phyloP scores from a whole-genome alignment of 2,329 filamentous ascomycete genomes.

The Exophiala calicioides region DNA sequence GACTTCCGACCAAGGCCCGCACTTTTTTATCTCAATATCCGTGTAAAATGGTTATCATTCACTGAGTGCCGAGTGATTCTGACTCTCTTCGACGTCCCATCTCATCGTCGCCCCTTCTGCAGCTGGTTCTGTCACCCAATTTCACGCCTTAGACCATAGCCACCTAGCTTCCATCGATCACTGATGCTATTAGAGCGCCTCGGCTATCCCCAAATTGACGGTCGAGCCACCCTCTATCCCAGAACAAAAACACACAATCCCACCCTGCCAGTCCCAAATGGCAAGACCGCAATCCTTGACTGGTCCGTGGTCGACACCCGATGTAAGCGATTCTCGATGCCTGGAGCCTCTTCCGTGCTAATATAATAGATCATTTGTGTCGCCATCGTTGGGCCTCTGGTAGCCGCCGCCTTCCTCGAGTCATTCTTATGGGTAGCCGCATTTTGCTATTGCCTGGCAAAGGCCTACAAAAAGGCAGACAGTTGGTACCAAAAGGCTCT shows the following conservation, averaged over 20 bases:
- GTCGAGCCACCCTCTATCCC: no score
- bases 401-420: slow-evolving; percentile 82
- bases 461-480: slow-evolving; percentile 87
- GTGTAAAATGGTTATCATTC: slow-evolving; percentile 18
- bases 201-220: no score
- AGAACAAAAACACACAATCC: no score
- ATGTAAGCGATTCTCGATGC: slow-evolving; percentile 10
- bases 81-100: no score
- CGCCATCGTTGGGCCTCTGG: slow-evolving; percentile 74
- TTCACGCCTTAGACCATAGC: no score
- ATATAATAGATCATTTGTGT: slow-evolving; percentile 75
- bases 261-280: no score
- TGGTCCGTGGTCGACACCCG: slow-evolving; percentile 18
- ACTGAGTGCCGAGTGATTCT: slow-evolving; percentile 8
- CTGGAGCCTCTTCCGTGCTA: not conserved
- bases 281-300: not conserved
- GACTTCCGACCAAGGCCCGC: no score
- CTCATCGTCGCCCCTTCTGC: no score
- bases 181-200: no score
- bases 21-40: slow-evolving; percentile 6
- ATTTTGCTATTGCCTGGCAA: slow-evolving; percentile 85
- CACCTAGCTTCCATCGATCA: no score
- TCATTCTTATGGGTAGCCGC: slow-evolving; percentile 96
- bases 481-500: slow-evolving; percentile 79
- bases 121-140: no score